phyloP scores from a whole-genome alignment of 164 flowering plant species.

The Akebia trifoliata region DNA sequence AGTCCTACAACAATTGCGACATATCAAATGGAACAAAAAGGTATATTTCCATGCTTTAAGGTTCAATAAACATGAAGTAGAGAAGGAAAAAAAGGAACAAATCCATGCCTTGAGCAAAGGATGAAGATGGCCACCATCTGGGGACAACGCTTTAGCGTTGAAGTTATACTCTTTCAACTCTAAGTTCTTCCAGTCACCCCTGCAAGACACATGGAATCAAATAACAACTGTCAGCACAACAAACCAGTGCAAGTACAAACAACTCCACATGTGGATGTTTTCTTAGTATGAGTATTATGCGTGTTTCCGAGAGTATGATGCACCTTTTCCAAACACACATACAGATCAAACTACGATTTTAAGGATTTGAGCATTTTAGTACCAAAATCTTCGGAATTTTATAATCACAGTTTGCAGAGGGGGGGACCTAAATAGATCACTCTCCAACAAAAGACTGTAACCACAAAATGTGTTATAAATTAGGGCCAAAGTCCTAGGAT shows the following conservation, averaged over 20 bases:
- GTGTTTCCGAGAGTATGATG: no score
- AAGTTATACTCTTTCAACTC: conserved; percentile 90
- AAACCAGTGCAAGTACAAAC: background rate
- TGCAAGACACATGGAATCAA: conserved; percentile 20
- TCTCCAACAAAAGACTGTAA: no score
- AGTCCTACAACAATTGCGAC: background rate
- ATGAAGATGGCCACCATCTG: conserved; percentile 86
- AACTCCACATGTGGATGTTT: no score
- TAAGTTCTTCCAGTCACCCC: conserved; percentile 84
- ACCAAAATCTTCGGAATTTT: no score
- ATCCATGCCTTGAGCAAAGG: conserved; percentile 72
- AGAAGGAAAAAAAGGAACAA: background rate
- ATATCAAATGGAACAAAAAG: background rate
- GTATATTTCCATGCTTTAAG: background rate
- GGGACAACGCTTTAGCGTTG: conserved; percentile 66
- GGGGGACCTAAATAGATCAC: no score
- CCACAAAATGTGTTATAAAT: no score
- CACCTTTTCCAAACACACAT: no score
- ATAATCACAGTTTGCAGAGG: no score
- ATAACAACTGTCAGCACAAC: conserved; percentile 7
- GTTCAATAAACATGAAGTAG: background rate
- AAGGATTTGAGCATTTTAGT: no score
- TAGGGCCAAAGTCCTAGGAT: no score
- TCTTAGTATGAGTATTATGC: no score
- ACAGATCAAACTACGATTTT: no score